phyloP scores from a whole-genome alignment of 176 grass and related monocot genomes.

The Tuctoria greenei region DNA sequence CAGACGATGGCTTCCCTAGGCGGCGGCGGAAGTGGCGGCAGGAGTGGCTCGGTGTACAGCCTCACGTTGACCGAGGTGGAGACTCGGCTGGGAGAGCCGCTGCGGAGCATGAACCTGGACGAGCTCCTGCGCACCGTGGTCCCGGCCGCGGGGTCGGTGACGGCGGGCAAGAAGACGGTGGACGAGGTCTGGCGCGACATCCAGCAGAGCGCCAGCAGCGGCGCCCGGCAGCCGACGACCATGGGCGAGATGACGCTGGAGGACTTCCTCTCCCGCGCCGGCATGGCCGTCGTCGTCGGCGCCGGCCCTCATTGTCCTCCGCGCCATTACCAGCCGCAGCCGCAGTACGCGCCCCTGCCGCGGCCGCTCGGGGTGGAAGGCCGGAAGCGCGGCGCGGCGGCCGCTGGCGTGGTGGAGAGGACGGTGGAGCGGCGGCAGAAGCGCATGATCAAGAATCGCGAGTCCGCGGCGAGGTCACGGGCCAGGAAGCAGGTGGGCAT shows the following conservation, averaged over 20 bases:
- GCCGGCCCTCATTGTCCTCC: slow-evolving; percentile 45
- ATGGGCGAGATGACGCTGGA: slow-evolving; percentile 95
- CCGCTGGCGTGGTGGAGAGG: slow-evolving; percentile 50
- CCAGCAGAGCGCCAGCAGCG: slow-evolving; percentile 47
- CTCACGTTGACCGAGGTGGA: slow-evolving; percentile 87
- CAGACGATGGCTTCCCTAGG: slow-evolving; percentile 71
- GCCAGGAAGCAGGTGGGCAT: slow-evolving; percentile 78
- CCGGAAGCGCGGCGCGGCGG: slow-evolving; percentile 51
- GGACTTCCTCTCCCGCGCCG: slow-evolving; percentile 81
- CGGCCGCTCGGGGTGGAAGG: neutral
- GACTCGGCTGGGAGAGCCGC: slow-evolving; percentile 72
- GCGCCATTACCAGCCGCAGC: slow-evolving; percentile 31
- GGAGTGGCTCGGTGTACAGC: slow-evolving; percentile 61
- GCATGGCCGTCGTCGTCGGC: slow-evolving; percentile 40
- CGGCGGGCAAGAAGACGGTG: slow-evolving; percentile 65
- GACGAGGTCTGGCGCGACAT: slow-evolving; percentile 94
- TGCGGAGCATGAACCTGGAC: slow-evolving; percentile 86
- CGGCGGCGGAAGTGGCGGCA: slow-evolving; percentile 10
- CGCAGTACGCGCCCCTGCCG: slow-evolving; percentile 18
- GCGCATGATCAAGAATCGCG: slow-evolving; percentile 98
- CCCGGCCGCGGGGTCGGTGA: slow-evolving; percentile 32
- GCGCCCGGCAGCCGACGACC: slow-evolving; percentile 39
- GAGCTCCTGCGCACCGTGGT: slow-evolving; percentile 71
- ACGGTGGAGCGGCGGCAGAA: slow-evolving; percentile 86
- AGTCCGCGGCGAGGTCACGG: slow-evolving; percentile 86